These are phyloP conservation scores for Torulaspora indica DNA, from an alignment of 805 yeast species.

Conservation along the genomic window DNA sequence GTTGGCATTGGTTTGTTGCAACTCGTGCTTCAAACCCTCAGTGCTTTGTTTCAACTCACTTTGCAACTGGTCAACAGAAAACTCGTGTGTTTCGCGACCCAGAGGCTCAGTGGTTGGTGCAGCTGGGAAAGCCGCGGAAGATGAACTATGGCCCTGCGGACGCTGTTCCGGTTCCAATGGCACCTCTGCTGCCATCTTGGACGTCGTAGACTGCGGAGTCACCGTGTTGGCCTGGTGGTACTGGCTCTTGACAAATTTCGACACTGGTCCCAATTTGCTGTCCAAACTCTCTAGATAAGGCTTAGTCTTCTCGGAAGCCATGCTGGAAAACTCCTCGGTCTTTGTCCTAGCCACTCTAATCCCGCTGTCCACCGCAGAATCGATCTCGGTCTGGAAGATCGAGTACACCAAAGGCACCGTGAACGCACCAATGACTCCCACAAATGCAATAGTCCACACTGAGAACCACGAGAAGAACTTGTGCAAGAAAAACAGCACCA, in stretches of 20 bases:
- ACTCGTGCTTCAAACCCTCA: constrained; percentile 35
- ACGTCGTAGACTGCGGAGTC: constrained; percentile 32
- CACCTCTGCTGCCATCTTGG: constrained; percentile 28
- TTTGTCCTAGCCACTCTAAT: constrained; percentile 48
- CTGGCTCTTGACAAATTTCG: constrained; percentile 48
- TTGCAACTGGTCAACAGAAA: constrained; percentile 23
- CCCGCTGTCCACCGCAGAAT: constrained; percentile 50
- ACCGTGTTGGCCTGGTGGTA: constrained; percentile 54
- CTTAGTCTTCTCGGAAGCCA: constrained; percentile 51
- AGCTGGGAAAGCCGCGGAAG: constrained; percentile 39
- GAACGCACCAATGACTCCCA: constrained; percentile 59
- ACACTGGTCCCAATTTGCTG: constrained; percentile 62
- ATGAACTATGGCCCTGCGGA: constrained; percentile 17
- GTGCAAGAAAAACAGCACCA: constrained; percentile 57
- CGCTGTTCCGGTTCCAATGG: constrained; percentile 21
- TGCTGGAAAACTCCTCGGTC: constrained; percentile 41
- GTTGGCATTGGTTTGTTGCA: constrained; percentile 28
- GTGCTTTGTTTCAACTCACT: constrained; percentile 21
- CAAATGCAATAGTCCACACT: constrained; percentile 58
- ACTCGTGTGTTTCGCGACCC: constrained; percentile 18
- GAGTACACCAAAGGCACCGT: constrained; percentile 71
- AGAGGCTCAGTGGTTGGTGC: constrained; percentile 35
- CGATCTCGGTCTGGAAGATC: constrained; percentile 72
- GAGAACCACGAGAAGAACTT: constrained; percentile 73
- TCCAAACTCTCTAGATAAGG: constrained; percentile 58